phyloP scores from a whole-genome alignment of 1,284 basidiomycete genomes.

The Moniliella sp. region DNA sequence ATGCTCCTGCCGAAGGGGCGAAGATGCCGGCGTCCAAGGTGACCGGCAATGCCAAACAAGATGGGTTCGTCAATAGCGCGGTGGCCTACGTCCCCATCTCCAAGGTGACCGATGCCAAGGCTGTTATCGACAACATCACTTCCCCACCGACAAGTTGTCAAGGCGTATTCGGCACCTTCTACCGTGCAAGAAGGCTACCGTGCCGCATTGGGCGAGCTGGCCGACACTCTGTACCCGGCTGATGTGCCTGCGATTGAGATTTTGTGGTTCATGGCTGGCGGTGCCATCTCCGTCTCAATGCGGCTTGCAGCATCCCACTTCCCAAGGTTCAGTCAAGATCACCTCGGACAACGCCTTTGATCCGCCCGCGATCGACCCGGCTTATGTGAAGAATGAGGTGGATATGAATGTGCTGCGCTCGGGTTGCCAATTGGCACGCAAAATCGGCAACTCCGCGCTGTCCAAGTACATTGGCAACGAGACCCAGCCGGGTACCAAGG shows the following conservation, averaged over 20 bases:
- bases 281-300: slow-evolving; percentile 11
- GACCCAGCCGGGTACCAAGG: slow-evolving; percentile 3
- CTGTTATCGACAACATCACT: slow-evolving; percentile 5
- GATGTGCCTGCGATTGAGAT: slow-evolving; percentile 16
- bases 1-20: slow-evolving; percentile 5
- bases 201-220: slow-evolving; percentile 42
- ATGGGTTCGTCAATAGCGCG: slow-evolving; percentile 17
- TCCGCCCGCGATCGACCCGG: slow-evolving; percentile 16
- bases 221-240: slow-evolving; percentile 11
- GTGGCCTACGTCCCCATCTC: slow-evolving; percentile 17
- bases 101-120: slow-evolving; percentile 8
- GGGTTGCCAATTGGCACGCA: slow-evolving; percentile 15
- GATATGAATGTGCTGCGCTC: slow-evolving; percentile 15
- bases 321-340: slow-evolving; percentile 19
- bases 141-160: slow-evolving; percentile 22
- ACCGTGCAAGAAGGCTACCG: slow-evolving; percentile 46
- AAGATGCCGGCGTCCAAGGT: slow-evolving; percentile 5
- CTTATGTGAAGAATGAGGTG: slow-evolving; percentile 11
- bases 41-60: slow-evolving; percentile 8
- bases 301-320: slow-evolving; percentile 21
- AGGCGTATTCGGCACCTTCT: slow-evolving; percentile 39
- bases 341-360: slow-evolving; percentile 10
- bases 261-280: slow-evolving; percentile 12
- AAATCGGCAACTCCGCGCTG: slow-evolving; percentile 9
- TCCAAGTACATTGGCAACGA: slow-evolving; percentile 5